Conservation (phyloP, 352 stramenopile species). For the Globisporangium cederbergense region DNA sequence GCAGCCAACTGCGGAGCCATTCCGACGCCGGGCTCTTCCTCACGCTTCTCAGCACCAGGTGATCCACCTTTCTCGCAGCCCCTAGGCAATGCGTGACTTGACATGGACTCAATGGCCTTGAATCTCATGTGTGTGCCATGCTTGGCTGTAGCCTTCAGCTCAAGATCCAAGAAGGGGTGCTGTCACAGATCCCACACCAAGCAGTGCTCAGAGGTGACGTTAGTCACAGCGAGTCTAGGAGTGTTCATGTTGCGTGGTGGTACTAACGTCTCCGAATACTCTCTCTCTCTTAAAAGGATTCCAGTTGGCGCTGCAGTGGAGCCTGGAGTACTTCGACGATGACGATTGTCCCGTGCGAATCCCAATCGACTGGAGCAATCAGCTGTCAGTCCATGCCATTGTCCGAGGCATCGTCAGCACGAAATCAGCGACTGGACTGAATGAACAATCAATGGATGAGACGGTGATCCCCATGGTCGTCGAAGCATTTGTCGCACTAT, state of each 20-base stretch:
- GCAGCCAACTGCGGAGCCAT: conserved; percentile 41
- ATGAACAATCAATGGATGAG: conserved; percentile 9
- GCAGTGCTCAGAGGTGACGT: conserved; percentile 28
- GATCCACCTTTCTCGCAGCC: neutral
- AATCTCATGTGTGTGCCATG: neutral
- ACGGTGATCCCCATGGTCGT: conserved; percentile 38
- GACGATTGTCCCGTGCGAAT: conserved; percentile 38
- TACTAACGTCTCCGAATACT: neutral
- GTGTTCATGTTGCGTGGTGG: neutral
- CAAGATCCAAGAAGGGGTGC: conserved; percentile 33
- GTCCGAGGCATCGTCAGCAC: conserved; percentile 41
- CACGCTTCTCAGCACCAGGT: conserved; percentile 32
- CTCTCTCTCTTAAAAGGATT: conserved; percentile 25
- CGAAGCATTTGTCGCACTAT: conserved; percentile 41
- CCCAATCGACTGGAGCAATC: conserved; percentile 44
- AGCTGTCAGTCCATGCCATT: conserved; percentile 29
- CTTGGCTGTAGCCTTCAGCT: conserved; percentile 31
- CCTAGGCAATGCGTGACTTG: neutral
- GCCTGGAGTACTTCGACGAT: conserved; percentile 39
- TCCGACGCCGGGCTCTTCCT: conserved; percentile 44
- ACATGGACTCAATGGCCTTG: neutral
- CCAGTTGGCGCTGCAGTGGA: conserved; percentile 44
- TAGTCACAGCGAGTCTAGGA: neutral
- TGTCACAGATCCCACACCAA: conserved; percentile 26
- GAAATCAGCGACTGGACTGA: conserved; percentile 25